phyloP scores from a whole-genome alignment of 192 early-diverging fungal species.

The Jimgerdemannia flammicorona region DNA sequence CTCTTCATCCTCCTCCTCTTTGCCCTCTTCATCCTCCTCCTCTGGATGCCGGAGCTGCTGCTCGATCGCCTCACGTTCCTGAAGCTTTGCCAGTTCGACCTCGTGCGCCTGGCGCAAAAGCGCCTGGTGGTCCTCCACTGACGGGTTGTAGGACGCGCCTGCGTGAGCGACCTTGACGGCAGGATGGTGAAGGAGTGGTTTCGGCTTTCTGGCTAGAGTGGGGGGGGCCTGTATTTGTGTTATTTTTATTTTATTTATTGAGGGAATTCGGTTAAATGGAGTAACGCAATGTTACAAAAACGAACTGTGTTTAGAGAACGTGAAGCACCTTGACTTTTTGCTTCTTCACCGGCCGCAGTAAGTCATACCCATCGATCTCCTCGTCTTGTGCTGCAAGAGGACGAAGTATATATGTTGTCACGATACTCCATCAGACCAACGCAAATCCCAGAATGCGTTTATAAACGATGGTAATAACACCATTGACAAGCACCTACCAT shows the following conservation, averaged over 20 bases:
- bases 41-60: conserved; percentile 26
- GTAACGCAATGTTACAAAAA: not conserved
- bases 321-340: conserved; percentile 37
- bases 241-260: not conserved
- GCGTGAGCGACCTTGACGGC: conserved; percentile 76
- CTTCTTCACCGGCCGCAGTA: conserved; percentile 34
- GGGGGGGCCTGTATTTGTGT: conserved; percentile 14
- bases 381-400: conserved; percentile 1
- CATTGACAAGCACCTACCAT: not conserved
- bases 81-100: conserved; percentile 36
- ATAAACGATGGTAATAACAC: too few species aligned
- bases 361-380: conserved; percentile 29
- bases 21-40: conserved; percentile 16
- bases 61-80: conserved; percentile 22
- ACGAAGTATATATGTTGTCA: too few species aligned
- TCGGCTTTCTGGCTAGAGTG: conserved; percentile 40
- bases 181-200: conserved; percentile 37
- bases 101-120: conserved; percentile 55
- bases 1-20: conserved; percentile 15
- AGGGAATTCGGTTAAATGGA: not conserved
- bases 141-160: conserved; percentile 91
- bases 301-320: not conserved
- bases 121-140: conserved; percentile 73
- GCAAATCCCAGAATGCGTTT: too few species aligned
- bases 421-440: too few species aligned